phyloP scores from a whole-genome alignment of 805 yeast genomes.

The Hanseniaspora pseudoguilliermondii region DNA sequence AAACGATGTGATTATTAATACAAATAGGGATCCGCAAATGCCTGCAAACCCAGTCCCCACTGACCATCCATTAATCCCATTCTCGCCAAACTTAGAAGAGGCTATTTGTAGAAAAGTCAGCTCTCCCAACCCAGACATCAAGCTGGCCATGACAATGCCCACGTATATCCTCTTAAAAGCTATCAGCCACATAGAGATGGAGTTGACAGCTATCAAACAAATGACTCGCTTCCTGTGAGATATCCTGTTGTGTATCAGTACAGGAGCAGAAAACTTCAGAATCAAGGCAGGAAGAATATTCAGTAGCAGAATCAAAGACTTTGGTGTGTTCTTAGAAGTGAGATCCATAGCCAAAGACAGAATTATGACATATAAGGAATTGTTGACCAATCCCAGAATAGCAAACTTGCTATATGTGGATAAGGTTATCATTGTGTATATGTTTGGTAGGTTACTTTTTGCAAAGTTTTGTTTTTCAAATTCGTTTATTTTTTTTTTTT shows the following conservation, averaged over 20 bases:
- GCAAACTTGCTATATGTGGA: conserved; percentile 46
- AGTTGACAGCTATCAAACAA: conserved; percentile 44
- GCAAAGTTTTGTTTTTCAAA: too few species aligned
- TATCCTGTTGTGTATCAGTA: conserved; percentile 48
- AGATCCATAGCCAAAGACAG: conserved; percentile 84
- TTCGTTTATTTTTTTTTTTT: too few species aligned
- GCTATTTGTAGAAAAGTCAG: conserved; percentile 77
- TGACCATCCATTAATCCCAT: conserved; percentile 74
- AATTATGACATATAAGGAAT: conserved; percentile 81
- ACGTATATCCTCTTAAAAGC: conserved; percentile 47
- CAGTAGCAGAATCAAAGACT: conserved; percentile 71
- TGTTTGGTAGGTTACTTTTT: too few species aligned
- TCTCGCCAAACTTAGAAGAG: conserved; percentile 45
- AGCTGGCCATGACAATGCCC: conserved; percentile 70
- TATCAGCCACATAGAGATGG: conserved; percentile 62
- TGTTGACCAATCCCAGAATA: conserved; percentile 76
- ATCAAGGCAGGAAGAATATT: conserved; percentile 76
- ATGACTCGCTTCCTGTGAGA: conserved; percentile 47
- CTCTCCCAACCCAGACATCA: conserved; percentile 85
- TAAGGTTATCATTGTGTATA: not conserved
- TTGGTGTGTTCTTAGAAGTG: conserved; percentile 73
- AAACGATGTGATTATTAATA: conserved; percentile 60
- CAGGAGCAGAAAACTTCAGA: conserved; percentile 64
- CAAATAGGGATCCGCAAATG: conserved; percentile 62
- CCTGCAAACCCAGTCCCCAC: conserved; percentile 98